phyloP scores from a whole-genome alignment of 2,329 filamentous ascomycete genomes.

The Microdochium trichocladiopsis region DNA sequence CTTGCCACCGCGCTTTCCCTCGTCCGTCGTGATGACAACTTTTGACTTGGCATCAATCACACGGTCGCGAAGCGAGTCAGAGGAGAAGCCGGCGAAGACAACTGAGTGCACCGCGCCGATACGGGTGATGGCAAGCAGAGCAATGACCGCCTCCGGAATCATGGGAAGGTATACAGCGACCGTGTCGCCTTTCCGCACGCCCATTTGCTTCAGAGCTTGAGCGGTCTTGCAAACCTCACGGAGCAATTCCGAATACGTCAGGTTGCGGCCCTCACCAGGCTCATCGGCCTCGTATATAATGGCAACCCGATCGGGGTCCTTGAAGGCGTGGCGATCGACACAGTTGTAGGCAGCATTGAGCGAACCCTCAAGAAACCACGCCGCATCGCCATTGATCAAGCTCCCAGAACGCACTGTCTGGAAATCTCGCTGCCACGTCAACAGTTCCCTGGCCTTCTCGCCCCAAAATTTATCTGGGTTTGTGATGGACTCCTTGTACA shows the following conservation, averaged over 20 bases:
- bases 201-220: constrained; percentile 87
- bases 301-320: constrained; percentile 85
- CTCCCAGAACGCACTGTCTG: constrained; percentile 77
- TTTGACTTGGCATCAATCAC: constrained; percentile 86
- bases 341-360: constrained; percentile 98
- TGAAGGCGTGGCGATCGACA: constrained; percentile 92
- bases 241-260: constrained; percentile 90
- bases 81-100: constrained; percentile 95
- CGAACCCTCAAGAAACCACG: constrained; percentile 91
- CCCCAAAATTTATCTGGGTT: constrained; percentile 89
- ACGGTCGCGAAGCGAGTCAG: constrained; percentile 90
- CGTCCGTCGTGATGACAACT: constrained; percentile 94
- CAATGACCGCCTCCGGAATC: constrained; percentile 92
- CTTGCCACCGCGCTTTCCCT: constrained; percentile 97
- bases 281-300: constrained; percentile 99
- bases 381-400: constrained; percentile 72
- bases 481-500: constrained; percentile 81
- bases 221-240: constrained; percentile 84
- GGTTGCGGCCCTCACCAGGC: constrained; percentile 73
- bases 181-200: constrained; percentile 93
- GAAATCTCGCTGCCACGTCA: constrained; percentile 89
- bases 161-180: constrained; percentile 97
- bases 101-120: constrained; percentile 97
- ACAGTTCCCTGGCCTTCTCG: constrained; percentile 74
- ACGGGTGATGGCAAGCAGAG: constrained; percentile 83